Evolutionary conservation across 768 basidiomycete genomes (phyloP).

Genomic region (Erythrobasidium yunnanense): DNA sequence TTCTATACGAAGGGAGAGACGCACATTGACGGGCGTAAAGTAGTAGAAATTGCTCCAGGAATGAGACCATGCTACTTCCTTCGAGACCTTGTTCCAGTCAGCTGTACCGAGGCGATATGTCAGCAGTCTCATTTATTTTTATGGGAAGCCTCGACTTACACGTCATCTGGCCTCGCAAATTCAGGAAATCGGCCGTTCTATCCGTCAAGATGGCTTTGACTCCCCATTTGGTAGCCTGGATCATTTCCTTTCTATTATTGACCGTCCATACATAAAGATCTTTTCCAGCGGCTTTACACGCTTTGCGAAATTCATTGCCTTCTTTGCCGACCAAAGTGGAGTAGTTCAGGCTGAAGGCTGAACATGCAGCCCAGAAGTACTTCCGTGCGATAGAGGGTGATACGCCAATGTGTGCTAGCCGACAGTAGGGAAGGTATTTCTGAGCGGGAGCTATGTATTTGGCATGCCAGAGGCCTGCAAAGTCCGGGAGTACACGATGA

Average conservation of each 20-base stretch:
- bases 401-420: conserved; percentile 71
- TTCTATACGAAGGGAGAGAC: too few species aligned
- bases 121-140: neutral
- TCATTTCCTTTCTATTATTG: conserved; percentile 52
- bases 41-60: conserved; percentile 19
- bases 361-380: conserved; percentile 80
- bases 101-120: neutral
- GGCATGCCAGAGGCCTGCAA: conserved; percentile 66
- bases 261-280: conserved; percentile 89
- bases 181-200: conserved; percentile 39
- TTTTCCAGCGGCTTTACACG: conserved; percentile 54
- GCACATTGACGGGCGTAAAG: conserved; percentile 10
- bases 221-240: conserved; percentile 51
- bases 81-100: conserved; percentile 13
- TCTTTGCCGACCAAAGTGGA: conserved; percentile 57
- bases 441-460: conserved; percentile 70
- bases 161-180: conserved; percentile 34
- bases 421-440: conserved; percentile 65
- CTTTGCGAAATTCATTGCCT: conserved; percentile 59
- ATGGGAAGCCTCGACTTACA: conserved; percentile 3
- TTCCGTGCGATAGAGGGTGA: conserved; percentile 61
- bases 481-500: conserved; percentile 61
- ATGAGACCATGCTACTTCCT: conserved; percentile 3
- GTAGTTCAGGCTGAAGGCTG: conserved; percentile 78
- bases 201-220: conserved; percentile 70